phyloP scores from a whole-genome alignment of 1,139 yeast genomes.

The Suhomyces wounanorum region DNA sequence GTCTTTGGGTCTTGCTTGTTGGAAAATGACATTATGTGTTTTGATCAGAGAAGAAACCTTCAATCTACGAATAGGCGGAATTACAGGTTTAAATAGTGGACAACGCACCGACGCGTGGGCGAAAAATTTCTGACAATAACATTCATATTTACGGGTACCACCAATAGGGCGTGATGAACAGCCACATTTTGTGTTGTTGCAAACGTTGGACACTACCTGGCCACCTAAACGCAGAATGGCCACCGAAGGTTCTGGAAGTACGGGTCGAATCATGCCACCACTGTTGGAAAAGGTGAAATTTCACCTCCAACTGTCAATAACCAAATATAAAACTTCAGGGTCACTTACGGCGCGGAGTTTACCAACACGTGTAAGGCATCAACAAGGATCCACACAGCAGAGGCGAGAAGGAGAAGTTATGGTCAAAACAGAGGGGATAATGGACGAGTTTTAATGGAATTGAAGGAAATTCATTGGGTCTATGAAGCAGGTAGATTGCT shows the following conservation, averaged over 20 bases:
- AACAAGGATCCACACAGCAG: too few species aligned
- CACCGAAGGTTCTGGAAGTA: too few species aligned
- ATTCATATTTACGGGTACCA: background rate
- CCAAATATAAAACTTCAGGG: background rate
- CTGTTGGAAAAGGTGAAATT: too few species aligned
- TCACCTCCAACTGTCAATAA: too few species aligned
- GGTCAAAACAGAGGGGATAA: too few species aligned
- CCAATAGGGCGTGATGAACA: background rate
- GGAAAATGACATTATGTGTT: conserved; percentile 49
- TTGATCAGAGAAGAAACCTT: background rate
- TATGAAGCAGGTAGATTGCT: too few species aligned
- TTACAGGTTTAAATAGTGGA: conserved; percentile 7
- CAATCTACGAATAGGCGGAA: conserved; percentile 4
- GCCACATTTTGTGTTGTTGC: background rate
- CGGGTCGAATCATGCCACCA: too few species aligned
- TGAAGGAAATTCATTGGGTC: too few species aligned
- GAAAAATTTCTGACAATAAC: conserved; percentile 6
- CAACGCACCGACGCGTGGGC: conserved; percentile 10
- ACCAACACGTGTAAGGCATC: background rate
- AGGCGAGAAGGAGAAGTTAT: too few species aligned
- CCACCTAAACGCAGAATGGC: too few species aligned
- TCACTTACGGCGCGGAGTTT: background rate
- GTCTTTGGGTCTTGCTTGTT: conserved; percentile 57
- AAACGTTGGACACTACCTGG: too few species aligned
- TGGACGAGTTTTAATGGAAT: too few species aligned